Evolutionary conservation across 257 asterid genomes (phyloP), one percentile per base, ranked within the genome.

Genomic region (Lycium barbarum): DNA sequence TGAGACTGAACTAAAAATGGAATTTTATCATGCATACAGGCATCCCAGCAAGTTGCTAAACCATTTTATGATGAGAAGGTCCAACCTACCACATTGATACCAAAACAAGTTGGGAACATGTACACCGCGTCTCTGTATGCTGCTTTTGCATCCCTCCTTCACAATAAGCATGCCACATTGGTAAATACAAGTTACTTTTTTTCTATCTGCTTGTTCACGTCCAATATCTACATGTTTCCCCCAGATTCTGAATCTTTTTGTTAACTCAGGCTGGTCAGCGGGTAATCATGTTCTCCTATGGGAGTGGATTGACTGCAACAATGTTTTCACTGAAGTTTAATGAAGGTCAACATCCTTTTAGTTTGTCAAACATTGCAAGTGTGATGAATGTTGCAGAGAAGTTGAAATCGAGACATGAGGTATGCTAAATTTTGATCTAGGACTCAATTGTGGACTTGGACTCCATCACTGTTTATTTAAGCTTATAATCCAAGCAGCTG

Each of bases 71-170:
- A 93, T 61, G 89, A 86, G 73, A 95, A 94, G 90, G 99, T 97
- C 93, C 92, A 91, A 84, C 99, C 99, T 55, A 83, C 97, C 2
- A 97, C 99, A 65, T 89, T 95, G 85, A 83, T 97, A 83, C 98
- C 99, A 2, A 97, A 95, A 88, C 99, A 97, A 91, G 97, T 97
- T 3, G 99, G 99, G 54, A 97, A 97, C 91, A 97, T 94, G 99
- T 97, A 97, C 82, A 97, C 99, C 17, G 99, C 99, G 79, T 97
- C 99, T 1, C 90, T 97, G 55, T 97, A 97, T 88, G 99, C 98
- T 49, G 99, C 99, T 83, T 94, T 97, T 87, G 97, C 95, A 70
- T 97, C 99, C 59, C 96, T 97, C 81, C 83, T 97, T 86, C 98
- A 97, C 93, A 94, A 90, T 83, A 95, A 97, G 76, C 84, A 84